phyloP scores from a whole-genome alignment of 805 yeast genomes.

The Blastobotrys attinorum region DNA sequence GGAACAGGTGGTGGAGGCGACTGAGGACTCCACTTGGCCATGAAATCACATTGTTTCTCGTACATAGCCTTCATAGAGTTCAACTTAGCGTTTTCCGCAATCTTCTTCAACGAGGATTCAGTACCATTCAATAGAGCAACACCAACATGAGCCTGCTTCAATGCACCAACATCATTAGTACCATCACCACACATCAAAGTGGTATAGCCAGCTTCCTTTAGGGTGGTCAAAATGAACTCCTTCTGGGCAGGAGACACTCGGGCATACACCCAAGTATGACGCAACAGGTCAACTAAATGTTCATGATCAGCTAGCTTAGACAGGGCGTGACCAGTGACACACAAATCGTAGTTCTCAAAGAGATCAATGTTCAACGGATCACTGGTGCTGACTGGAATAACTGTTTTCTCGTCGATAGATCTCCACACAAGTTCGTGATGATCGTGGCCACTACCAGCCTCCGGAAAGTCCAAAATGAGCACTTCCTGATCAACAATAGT shows the following conservation, averaged over 20 bases:
- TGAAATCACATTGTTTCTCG: constrained; percentile 72
- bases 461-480: constrained; percentile 79
- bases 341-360: constrained; percentile 68
- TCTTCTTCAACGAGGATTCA: constrained; percentile 83
- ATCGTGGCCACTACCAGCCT: constrained; percentile 44
- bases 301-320: constrained; percentile 54
- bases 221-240: constrained; percentile 76
- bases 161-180: constrained; percentile 99
- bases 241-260: constrained; percentile 96
- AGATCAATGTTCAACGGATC: constrained; percentile 48
- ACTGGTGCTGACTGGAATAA: constrained; percentile 57
- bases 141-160: constrained; percentile 97
- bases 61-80: constrained; percentile 61
- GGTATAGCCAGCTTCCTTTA: constrained; percentile 82
- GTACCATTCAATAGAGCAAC: constrained; percentile 97
- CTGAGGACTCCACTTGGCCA: constrained; percentile 62
- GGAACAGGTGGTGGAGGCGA: constrained; percentile 78
- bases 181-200: constrained; percentile 99
- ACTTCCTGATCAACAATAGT: constrained; percentile 77
- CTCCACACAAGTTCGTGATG: constrained; percentile 69
- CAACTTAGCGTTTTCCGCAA: constrained; percentile 69
- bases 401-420: constrained; percentile 66
- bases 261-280: constrained; percentile 94
- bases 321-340: constrained; percentile 90
- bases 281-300: constrained; percentile 65